Base-by-base conservation (phyloP, 176 grass and related monocot genomes). In the Musa schizocarpa region DNA sequence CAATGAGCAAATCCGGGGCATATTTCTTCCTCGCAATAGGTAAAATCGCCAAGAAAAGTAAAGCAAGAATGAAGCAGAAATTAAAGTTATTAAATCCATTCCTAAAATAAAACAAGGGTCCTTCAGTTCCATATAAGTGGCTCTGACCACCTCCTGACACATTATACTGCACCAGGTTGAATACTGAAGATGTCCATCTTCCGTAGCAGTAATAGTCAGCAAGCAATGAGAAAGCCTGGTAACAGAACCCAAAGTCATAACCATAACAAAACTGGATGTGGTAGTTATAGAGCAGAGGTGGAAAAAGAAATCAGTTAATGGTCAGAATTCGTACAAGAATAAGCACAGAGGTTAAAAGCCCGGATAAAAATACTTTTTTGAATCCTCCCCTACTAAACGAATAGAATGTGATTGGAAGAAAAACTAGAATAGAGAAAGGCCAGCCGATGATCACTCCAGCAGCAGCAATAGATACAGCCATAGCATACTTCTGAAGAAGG, bases 31-130 rank as follows among this genome's bases (percentile, higher is more conserved):
- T 87, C 29, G 80, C 78, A 82, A 89, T 87, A 69, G 88, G 82
- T 63, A 82, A 81, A 76, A 91, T 74, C 14, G 63, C 88, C 75
- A 91, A 43, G 50, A 98, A 91, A 14, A 98, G 73, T 55, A 98
- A 78, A 49, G 90, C 88, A 75, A 98, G 79, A 59, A 98, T 64
- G 80, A 98, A 91, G 22, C 89, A 86, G 72, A 94, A 94, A 79
- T 98, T 98, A 76, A 98, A 98, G 85, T 94, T 94, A 82, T 89
- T 98, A 66, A 98, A 98, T 78, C 78, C 95, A 84, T 98, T 98
- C 75, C 78, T 87, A 34, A 98, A 89, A 82, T 98, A 98, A 59
- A 98, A 98, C 19, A 23, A 78, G 58, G 63, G n/a, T 26, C 72
- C 90, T 69, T 98, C 95, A 10, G 90, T 94, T 87, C 95, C 95